phyloP scores from a whole-genome alignment of 164 flowering plant species.

The Hamamelis virginiana region DNA sequence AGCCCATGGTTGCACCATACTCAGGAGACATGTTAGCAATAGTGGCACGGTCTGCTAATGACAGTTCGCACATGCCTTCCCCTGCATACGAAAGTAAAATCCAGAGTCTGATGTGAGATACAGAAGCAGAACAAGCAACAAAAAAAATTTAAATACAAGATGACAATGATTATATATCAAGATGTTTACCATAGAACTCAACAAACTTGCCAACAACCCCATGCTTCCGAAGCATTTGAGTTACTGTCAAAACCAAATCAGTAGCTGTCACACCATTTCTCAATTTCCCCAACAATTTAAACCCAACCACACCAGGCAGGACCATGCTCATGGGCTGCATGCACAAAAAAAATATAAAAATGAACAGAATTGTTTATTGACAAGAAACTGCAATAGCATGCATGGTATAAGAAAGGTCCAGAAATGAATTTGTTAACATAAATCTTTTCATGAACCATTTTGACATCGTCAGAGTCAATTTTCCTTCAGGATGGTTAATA shows the following conservation, averaged over 20 bases:
- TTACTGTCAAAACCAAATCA: slow-evolving; percentile 49
- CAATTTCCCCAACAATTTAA: slow-evolving; percentile 41
- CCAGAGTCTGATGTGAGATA: not conserved
- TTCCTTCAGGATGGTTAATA: not conserved
- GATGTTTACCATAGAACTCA: slow-evolving; percentile 69
- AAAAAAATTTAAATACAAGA: not conserved
- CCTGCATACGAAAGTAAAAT: slow-evolving; percentile 36
- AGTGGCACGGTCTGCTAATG: slow-evolving; percentile 85
- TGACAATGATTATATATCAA: not conserved
- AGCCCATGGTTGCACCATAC: slow-evolving; percentile 95
- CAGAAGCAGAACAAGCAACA: not conserved
- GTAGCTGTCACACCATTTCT: slow-evolving; percentile 56
- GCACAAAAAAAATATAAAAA: not conserved
- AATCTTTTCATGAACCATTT: not conserved
- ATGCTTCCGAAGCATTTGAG: slow-evolving; percentile 52
- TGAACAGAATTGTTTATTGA: not conserved
- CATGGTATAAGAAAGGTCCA: not conserved
- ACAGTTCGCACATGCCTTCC: slow-evolving; percentile 73
- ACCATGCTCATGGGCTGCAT: slow-evolving; percentile 63
- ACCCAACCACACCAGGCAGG: slow-evolving; percentile 52
- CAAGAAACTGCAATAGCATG: not conserved
- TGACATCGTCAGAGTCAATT: not conserved
- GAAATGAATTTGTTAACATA: not conserved
- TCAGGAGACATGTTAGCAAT: slow-evolving; percentile 90
- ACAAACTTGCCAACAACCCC: slow-evolving; percentile 82